A percentile compares a stretch with the other conserved stretches of the same genome.
These are phyloP conservation scores for Mortierella sp. DNA, from an alignment of 371 early-diverging fungal species.

Conservation along the genomic window DNA sequence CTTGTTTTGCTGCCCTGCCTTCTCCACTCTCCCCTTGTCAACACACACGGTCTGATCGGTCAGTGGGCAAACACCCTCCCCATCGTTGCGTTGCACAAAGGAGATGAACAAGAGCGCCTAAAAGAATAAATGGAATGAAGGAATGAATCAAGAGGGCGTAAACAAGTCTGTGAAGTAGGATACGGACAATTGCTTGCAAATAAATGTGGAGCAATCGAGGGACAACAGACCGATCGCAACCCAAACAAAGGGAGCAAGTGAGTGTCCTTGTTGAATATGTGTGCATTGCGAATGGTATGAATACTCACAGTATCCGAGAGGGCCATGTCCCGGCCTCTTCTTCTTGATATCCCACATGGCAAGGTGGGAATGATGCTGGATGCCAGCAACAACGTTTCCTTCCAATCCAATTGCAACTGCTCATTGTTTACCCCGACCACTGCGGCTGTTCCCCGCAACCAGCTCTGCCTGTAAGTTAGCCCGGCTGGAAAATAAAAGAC, in stretches of 20 bases:
- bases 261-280: background rate
- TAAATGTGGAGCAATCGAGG: background rate
- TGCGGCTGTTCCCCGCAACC: background rate
- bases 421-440: constrained; percentile 2
- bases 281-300: background rate
- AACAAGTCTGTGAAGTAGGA: background rate
- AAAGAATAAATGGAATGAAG: background rate
- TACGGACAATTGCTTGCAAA: background rate
- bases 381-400: too few species aligned
- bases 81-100: constrained; percentile 6
- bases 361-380: too few species aligned
- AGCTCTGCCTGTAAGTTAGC: background rate
- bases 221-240: background rate
- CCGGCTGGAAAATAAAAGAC: background rate
- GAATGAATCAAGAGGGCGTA: background rate
- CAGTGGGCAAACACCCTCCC: constrained; percentile 2
- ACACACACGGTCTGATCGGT: constrained; percentile 5
- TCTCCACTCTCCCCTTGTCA: background rate
- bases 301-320: too few species aligned
- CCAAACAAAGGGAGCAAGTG: too few species aligned
- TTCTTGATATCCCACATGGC: too few species aligned
- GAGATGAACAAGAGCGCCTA: background rate
- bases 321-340: too few species aligned
- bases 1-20: background rate
- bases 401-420: background rate